A percentile compares a stretch with the other conserved stretches of the same genome.
phyloP scores from a whole-genome alignment of 805 yeast genomes.

The Metschnikowia bowlesiae region DNA sequence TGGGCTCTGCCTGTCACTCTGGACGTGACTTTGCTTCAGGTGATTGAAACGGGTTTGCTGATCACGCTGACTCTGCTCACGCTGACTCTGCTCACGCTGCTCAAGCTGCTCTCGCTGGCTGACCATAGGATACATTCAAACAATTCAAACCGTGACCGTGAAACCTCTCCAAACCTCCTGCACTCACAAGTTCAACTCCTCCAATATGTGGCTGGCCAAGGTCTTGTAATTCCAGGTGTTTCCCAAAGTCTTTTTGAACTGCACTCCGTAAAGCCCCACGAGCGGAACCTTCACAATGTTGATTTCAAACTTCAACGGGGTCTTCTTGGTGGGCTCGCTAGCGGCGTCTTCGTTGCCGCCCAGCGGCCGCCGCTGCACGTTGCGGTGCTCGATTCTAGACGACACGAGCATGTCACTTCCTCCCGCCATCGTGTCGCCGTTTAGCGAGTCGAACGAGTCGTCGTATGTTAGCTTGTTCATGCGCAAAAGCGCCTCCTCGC shows the following conservation, averaged over 20 bases:
- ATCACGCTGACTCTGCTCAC: too few relatives aligned
- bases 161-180: too few relatives aligned
- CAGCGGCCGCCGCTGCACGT: conserved; percentile 31
- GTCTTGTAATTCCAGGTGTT: conserved; percentile 94
- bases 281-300: conserved; percentile 89
- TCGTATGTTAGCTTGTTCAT: conserved; percentile 38
- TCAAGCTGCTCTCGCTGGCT: too few relatives aligned
- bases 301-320: conserved; percentile 82
- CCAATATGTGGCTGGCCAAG: conserved; percentile 78
- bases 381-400: conserved; percentile 52
- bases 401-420: conserved; percentile 60
- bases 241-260: conserved; percentile 88
- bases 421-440: conserved; percentile 44
- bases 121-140: too few relatives aligned
- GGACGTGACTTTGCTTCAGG: too few relatives aligned
- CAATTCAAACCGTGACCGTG: too few relatives aligned
- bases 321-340: conserved; percentile 17
- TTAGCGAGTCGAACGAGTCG: conserved; percentile 58
- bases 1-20: too few relatives aligned
- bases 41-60: too few relatives aligned
- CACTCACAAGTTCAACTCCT: conserved; percentile 55
- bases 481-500: conserved; percentile 26
- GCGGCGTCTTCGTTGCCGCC: conserved; percentile 19
- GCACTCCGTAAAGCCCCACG: conserved; percentile 87
- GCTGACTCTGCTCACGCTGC: too few relatives aligned